Percentiles rank a stretch among this genome's conserved stretches.
phyloP scores from a whole-genome alignment of 1,139 yeast species.

The Kurtzmaniella quercitrusa region DNA sequence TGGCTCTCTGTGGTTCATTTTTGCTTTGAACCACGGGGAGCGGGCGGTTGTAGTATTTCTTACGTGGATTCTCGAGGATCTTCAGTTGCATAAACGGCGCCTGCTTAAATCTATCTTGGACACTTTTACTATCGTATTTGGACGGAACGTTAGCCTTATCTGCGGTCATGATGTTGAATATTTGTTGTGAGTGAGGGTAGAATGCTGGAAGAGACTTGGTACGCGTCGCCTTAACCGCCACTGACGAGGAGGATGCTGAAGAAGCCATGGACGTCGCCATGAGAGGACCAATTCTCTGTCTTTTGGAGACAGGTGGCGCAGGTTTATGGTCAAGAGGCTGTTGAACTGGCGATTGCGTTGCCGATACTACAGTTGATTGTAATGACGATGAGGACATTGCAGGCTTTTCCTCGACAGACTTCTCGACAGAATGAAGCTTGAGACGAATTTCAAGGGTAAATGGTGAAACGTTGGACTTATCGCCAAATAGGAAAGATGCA shows the following conservation, averaged over 20 bases:
- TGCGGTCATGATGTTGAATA: constrained; percentile 40
- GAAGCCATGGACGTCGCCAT: background rate
- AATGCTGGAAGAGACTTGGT: constrained; percentile 62
- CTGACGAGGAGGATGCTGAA: constrained; percentile 12
- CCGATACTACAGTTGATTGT: constrained; percentile 57
- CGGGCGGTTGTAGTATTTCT: constrained; percentile 20
- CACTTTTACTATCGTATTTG: constrained; percentile 38
- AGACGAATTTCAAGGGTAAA: constrained; percentile 66
- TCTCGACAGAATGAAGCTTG: constrained; percentile 47
- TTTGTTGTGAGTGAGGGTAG: constrained; percentile 38
- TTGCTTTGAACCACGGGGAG: constrained; percentile 1
- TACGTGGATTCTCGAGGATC: constrained; percentile 35
- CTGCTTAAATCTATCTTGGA: constrained; percentile 45
- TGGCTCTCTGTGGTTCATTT: constrained; percentile 40
- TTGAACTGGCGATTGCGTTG: constrained; percentile 31
- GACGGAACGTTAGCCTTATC: constrained; percentile 38
- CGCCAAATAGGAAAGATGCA: constrained; percentile 46
- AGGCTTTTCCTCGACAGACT: constrained; percentile 5
- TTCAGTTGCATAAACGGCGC: constrained; percentile 44
- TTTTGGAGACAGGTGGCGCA: constrained; percentile 7
- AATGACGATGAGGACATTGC: constrained; percentile 54
- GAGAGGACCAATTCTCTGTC: constrained; percentile 4
- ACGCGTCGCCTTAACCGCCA: constrained; percentile 53
- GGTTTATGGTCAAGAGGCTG: background rate
- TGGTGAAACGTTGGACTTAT: constrained; percentile 35